A percentile compares a stretch with the other conserved stretches of the same genome.
These are phyloP conservation scores for Trypanosoma platydactyli DNA, from an alignment of 208 protist species.

Conservation along the genomic window DNA sequence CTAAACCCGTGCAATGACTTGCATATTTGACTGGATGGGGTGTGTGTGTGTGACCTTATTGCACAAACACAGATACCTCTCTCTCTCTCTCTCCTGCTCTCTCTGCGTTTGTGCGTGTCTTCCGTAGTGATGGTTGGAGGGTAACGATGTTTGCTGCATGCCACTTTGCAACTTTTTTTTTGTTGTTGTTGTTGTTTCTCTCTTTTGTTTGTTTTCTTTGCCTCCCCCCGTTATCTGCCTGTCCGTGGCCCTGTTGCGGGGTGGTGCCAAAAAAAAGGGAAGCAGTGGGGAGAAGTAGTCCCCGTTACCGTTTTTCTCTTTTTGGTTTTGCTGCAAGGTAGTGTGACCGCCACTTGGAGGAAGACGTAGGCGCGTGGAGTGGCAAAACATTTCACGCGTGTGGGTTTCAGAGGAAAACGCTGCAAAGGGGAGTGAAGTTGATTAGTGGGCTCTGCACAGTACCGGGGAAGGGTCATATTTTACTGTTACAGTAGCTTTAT, in stretches of 20 bases:
- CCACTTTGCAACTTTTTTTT: constrained; percentile 16
- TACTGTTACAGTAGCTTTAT: too few relatives aligned
- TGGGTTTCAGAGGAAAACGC: not conserved
- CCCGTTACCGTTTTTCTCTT: too few relatives aligned
- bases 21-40: not conserved
- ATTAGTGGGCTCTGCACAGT: too few relatives aligned
- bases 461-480: not conserved
- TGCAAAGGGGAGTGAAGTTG: too few relatives aligned
- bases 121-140: not conserved
- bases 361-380: too few relatives aligned
- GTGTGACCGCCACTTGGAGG: too few relatives aligned
- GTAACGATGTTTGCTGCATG: not conserved
- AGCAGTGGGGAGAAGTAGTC: not conserved
- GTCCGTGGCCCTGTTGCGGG: not conserved
- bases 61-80: not conserved
- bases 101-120: constrained; percentile 1
- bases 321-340: too few relatives aligned
- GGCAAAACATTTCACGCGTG: too few relatives aligned
- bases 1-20: not conserved
- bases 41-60: too few relatives aligned
- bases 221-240: too few relatives aligned
- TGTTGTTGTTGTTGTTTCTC: constrained; percentile 1
- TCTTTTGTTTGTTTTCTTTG: too few relatives aligned
- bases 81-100: not conserved
- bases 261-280: constrained; percentile 1